These are phyloP conservation scores for Saraca asoca DNA, from an alignment of 331 rosid species.

Conservation along the genomic window DNA sequence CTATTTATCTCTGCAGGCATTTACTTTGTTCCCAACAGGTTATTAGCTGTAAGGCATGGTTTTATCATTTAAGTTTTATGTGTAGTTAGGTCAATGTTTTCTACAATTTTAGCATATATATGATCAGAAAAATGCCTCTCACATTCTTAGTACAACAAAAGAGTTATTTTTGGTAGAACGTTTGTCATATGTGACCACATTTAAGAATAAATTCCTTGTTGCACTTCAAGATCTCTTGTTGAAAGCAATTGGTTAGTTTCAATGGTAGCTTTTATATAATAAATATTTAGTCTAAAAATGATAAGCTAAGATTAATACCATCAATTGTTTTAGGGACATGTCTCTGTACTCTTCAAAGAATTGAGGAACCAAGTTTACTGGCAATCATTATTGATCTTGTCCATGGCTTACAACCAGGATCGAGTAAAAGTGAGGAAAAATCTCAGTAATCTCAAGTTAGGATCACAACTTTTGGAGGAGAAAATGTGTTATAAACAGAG, in stretches of 20 bases:
- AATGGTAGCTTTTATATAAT: too few relatives aligned
- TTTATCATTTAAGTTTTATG: background rate
- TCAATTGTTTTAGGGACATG: constrained; percentile 16
- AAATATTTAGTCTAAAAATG: too few relatives aligned
- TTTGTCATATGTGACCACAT: too few relatives aligned
- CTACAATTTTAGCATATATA: too few relatives aligned
- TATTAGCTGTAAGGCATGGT: constrained; percentile 12
- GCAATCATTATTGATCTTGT: constrained; percentile 32
- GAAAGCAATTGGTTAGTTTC: background rate
- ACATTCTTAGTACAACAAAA: too few relatives aligned
- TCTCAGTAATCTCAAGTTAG: constrained; percentile 22
- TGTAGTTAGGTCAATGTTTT: background rate
- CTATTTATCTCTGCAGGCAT: constrained; percentile 42
- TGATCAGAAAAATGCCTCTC: too few relatives aligned
- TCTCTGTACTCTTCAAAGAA: background rate
- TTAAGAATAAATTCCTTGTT: too few relatives aligned
- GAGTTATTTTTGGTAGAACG: too few relatives aligned
- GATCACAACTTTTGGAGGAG: constrained; percentile 37
- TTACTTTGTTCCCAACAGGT: constrained; percentile 36
- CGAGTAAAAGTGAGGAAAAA: constrained; percentile 33
- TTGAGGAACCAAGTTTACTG: constrained; percentile 9
- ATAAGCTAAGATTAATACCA: too few relatives aligned
- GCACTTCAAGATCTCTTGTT: background rate
- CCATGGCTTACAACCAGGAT: constrained; percentile 24
- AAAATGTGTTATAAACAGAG: constrained; percentile 40